phyloP scores from a whole-genome alignment of 1,284 basidiomycete species.

The Boletus coffeatus region DNA sequence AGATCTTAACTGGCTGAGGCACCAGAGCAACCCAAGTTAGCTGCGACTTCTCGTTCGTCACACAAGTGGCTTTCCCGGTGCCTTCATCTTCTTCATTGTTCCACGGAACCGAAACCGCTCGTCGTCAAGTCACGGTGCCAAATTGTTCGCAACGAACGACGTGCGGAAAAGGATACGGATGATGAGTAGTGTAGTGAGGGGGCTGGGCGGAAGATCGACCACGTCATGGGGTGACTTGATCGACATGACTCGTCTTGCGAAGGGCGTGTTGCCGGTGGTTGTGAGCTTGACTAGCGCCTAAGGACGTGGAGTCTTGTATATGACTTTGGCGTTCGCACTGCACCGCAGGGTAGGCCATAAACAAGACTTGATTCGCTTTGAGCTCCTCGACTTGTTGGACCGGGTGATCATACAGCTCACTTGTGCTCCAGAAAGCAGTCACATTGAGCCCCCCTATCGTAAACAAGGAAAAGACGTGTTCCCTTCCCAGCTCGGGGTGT shows the following conservation, averaged over 20 bases:
- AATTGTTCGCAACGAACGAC: slow-evolving; percentile 63
- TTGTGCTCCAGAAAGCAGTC: no score
- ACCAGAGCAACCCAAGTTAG: slow-evolving; percentile 22
- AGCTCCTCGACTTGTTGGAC: slow-evolving; percentile 46
- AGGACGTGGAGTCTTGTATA: slow-evolving; percentile 59
- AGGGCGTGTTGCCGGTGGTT: slow-evolving; percentile 49
- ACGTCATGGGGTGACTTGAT: slow-evolving; percentile 52
- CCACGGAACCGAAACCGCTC: slow-evolving; percentile 84
- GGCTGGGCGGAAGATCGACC: slow-evolving; percentile 62
- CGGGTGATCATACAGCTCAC: slow-evolving; percentile 41
- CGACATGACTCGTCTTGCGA: slow-evolving; percentile 59
- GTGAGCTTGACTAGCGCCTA: slow-evolving; percentile 62
- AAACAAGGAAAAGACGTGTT: no score
- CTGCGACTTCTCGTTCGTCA: background rate
- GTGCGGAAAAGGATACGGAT: slow-evolving; percentile 70
- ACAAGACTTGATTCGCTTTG: slow-evolving; percentile 47
- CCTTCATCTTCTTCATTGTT: slow-evolving; percentile 62
- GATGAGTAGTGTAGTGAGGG: slow-evolving; percentile 69
- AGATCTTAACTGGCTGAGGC: slow-evolving; percentile 36
- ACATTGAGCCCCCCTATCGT: no score
- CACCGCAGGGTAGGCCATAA: slow-evolving; percentile 60
- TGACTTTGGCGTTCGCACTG: slow-evolving; percentile 40
- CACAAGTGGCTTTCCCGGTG: slow-evolving; percentile 20
- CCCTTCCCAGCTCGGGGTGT: no score
- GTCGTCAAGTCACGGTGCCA: slow-evolving; percentile 66